Evolutionary conservation across 2,329 filamentous ascomycete species (phyloP).

Genomic region (Sclerotinia nivalis): DNA sequence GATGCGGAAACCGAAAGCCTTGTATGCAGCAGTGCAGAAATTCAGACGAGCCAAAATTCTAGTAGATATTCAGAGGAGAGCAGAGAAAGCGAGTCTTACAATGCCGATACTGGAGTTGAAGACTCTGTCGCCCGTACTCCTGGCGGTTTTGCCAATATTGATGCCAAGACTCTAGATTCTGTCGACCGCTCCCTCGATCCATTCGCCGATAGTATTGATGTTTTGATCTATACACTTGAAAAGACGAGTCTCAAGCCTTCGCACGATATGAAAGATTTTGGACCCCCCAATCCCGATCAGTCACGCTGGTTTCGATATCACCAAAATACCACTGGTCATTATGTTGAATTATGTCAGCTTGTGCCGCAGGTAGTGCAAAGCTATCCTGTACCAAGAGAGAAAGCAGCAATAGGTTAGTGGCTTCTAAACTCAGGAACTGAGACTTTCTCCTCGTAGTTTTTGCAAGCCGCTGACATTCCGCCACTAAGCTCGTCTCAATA

Average conservation of each 20-base stretch:
- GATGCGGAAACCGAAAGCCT: not conserved
- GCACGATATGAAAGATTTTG: accelerated
- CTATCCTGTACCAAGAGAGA: not conserved
- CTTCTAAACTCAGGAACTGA: not conserved
- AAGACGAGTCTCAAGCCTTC: not conserved
- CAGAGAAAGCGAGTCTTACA: not conserved
- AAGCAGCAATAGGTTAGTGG: not conserved
- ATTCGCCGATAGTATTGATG: not conserved
- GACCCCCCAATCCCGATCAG: not conserved
- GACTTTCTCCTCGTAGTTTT: too few relatives aligned
- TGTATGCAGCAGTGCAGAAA: not conserved
- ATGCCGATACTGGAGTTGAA: not conserved
- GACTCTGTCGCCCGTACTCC: not conserved
- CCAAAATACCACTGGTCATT: not conserved
- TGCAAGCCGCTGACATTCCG: not conserved
- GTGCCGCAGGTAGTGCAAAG: not conserved
- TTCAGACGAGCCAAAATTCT: not conserved
- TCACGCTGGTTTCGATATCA: not conserved
- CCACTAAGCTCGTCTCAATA: not conserved
- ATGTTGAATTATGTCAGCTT: not conserved
- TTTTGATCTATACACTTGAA: not conserved
- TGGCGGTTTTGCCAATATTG: not conserved
- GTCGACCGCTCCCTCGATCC: not conserved
- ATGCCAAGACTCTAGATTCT: not conserved
- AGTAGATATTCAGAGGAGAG: not conserved